Conservation (phyloP, 108 stramenopile genomes). For the Fragilaria crotonensis region DNA sequence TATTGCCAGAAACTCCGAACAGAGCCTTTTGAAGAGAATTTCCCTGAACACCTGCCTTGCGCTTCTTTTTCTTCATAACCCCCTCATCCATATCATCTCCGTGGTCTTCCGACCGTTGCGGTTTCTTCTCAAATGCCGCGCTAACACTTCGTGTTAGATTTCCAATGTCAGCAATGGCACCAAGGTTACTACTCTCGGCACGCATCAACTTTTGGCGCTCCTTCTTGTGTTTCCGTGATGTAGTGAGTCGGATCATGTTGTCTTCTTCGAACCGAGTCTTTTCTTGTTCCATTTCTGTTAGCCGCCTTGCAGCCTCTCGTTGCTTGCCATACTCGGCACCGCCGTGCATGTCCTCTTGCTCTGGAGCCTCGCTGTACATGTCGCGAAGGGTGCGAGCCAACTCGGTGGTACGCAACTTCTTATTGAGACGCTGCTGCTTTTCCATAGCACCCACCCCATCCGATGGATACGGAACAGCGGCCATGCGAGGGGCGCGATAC, state of each 20-base stretch:
- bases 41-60: not conserved
- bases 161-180: slow-evolving; percentile 68
- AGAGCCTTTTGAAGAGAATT: not conserved
- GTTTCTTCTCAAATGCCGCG: slow-evolving; percentile 38
- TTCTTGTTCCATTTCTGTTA: slow-evolving; percentile 59
- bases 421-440: slow-evolving; percentile 49
- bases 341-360: slow-evolving; percentile 83
- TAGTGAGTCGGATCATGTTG: slow-evolving; percentile 67
- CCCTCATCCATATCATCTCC: slow-evolving; percentile 16
- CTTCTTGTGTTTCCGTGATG: slow-evolving; percentile 75
- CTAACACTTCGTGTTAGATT: slow-evolving; percentile 57
- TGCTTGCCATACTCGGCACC: slow-evolving; percentile 68
- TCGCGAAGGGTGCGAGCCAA: slow-evolving; percentile 62
- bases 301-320: slow-evolving; percentile 46
- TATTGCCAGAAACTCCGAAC: too few species aligned
- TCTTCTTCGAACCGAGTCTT: slow-evolving; percentile 70
- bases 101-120: slow-evolving; percentile 7
- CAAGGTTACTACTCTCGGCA: slow-evolving; percentile 71
- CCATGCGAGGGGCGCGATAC: slow-evolving; percentile 72
- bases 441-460: slow-evolving; percentile 45
- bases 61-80: slow-evolving; percentile 9
- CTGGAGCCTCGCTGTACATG: slow-evolving; percentile 73
- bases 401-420: slow-evolving; percentile 62
- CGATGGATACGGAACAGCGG: slow-evolving; percentile 68
- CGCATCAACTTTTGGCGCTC: slow-evolving; percentile 62